phyloP scores from a whole-genome alignment of 345 rosid genomes.

The Rhodomyrtus tomentosa region DNA sequence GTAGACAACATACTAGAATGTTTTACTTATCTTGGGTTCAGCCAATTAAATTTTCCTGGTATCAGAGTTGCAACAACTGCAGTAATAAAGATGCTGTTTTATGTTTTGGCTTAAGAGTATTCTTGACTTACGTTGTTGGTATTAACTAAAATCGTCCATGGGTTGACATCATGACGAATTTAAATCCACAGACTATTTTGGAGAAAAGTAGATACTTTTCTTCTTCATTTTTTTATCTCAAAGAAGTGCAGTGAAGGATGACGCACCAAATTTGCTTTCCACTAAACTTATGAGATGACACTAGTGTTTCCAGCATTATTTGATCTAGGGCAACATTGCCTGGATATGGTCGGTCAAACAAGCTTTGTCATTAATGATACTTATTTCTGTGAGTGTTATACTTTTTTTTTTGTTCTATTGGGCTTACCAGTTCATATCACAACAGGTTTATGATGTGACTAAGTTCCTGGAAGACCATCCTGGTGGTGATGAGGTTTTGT shows the following conservation, averaged over 20 bases:
- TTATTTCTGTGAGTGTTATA: neutral
- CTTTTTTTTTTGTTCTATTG: neutral
- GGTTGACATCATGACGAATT: neutral
- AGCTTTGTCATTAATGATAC: neutral
- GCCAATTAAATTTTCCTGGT: neutral
- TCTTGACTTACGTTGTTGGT: neutral
- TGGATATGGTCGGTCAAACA: neutral
- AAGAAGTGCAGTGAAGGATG: neutral
- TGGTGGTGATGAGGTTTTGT: conserved; percentile 46
- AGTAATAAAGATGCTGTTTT: neutral
- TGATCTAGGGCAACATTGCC: neutral
- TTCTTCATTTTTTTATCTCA: neutral
- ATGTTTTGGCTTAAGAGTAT: neutral
- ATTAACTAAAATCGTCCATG: neutral
- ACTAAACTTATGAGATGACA: neutral
- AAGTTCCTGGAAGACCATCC: conserved; percentile 55
- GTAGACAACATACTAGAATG: neutral
- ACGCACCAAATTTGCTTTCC: neutral
- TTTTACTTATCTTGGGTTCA: neutral
- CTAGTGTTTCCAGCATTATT: neutral
- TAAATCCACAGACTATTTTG: neutral
- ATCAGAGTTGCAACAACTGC: neutral
- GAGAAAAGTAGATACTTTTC: neutral
- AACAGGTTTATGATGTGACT: conserved; percentile 51
- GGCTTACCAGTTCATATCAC: neutral